Percentiles rank a stretch among this genome's conserved stretches.
These are phyloP conservation scores for Quercus glauca DNA, from an alignment of 306 rosid genomes.

Conservation along the genomic window DNA sequence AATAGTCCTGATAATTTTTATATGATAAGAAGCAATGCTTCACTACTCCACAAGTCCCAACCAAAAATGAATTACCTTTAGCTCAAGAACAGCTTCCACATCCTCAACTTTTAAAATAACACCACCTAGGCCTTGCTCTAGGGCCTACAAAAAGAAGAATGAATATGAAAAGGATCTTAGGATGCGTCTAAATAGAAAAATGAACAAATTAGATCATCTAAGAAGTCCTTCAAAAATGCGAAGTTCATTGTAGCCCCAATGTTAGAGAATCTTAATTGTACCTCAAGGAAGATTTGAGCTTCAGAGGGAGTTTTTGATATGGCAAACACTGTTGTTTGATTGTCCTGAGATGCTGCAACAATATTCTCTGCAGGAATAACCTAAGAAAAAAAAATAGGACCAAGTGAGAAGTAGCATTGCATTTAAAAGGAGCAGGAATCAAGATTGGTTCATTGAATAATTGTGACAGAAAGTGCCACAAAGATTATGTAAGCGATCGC, in stretches of 20 bases:
- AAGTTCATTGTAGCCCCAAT: neutral
- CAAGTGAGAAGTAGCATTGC: neutral
- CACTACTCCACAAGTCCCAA: constrained; percentile 18
- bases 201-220: neutral
- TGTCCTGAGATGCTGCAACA: constrained; percentile 79
- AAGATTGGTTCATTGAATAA: neutral
- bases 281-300: constrained; percentile 86
- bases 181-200: neutral
- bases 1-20: constrained; percentile 65
- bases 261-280: constrained; percentile 14
- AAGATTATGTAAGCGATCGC: neutral
- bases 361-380: constrained; percentile 92
- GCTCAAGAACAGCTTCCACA: constrained; percentile 62
- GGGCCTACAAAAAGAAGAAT: constrained; percentile 54
- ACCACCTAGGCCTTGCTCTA: constrained; percentile 89
- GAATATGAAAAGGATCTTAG: neutral
- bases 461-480: neutral
- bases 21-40: constrained; percentile 38
- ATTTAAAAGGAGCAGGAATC: neutral
- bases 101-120: constrained; percentile 76
- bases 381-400: constrained; percentile 34
- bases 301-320: constrained; percentile 52
- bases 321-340: constrained; percentile 68
- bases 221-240: neutral
- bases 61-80: constrained; percentile 58